A percentile compares a stretch with the other conserved stretches of the same genome.
phyloP scores from a whole-genome alignment of 768 basidiomycete species.

The Gyrodon lividus region DNA sequence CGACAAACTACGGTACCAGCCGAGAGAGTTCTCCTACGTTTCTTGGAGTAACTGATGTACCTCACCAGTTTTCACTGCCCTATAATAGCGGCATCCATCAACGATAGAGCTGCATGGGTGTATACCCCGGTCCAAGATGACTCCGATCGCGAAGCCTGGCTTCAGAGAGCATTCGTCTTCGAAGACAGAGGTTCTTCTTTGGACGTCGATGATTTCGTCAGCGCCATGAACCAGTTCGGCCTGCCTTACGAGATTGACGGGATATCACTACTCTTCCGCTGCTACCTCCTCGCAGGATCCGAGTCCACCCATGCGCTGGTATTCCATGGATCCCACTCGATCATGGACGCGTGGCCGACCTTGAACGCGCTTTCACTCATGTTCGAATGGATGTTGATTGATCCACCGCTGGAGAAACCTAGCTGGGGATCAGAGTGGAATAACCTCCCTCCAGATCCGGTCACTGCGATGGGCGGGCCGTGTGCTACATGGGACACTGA shows the following conservation, averaged over 20 bases:
- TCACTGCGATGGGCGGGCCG: constrained; percentile 17
- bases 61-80: constrained; percentile 10
- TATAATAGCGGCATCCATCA: constrained; percentile 10
- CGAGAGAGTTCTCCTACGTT: not conserved
- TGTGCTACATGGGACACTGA: constrained; percentile 7
- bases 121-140: constrained; percentile 6
- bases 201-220: constrained; percentile 6
- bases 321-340: constrained; percentile 15
- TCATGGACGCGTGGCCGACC: constrained; percentile 18
- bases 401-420: not conserved
- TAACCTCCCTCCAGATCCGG: constrained; percentile 14
- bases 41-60: not conserved
- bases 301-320: constrained; percentile 2
- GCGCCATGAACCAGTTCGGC: not conserved
- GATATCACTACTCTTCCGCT: constrained; percentile 4
- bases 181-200: constrained; percentile 2
- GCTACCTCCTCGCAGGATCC: constrained; percentile 11
- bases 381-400: constrained; percentile 14
- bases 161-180: constrained; percentile 5
- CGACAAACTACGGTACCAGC: constrained; percentile 10
- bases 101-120: constrained; percentile 8
- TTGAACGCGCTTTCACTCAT: constrained; percentile 11
- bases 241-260: constrained; percentile 8
- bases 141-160: constrained; percentile 11
- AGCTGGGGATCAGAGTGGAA: constrained; percentile 12